Base-by-base conservation (phyloP, 2,329 filamentous ascomycete species). In the Chalaropsis ovoidea region DNA sequence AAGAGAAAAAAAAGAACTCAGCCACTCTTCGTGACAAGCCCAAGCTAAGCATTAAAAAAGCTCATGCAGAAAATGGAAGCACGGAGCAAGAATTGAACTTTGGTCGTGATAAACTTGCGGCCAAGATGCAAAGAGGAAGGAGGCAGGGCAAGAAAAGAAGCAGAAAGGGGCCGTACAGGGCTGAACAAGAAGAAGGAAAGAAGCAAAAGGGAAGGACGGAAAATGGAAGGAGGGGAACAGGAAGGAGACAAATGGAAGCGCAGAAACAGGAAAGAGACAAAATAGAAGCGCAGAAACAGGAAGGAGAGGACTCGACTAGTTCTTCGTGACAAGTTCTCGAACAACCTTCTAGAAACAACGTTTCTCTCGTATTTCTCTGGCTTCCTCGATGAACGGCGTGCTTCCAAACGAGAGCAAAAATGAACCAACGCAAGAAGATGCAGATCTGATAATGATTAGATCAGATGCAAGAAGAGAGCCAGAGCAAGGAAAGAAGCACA, bases 31-130 rank as follows among this genome's bases (percentile, higher is more conserved):
- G 10, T 2, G 5, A 17, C 54, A 17, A 35, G 17, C 24, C 17
- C 11, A 58, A 31, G n/a, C 24, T 69, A 65, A 19, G n/a, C 11
- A 11, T 24, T 24, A 54, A n/a, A 35, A n/a, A 58, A 35, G 31
- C 54, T 58, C 54, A 58, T 17, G 54, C n/a, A 17, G 13, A 35
- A 39, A 15, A 27, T 42, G 39, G 1, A 62, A 62, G 60, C 54
- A 39, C 31, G 27, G 54, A 58, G 27, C 54, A 58, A 58, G 17
- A 35, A 31, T n/a, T 58, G 54, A 39, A 39, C 24, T 22, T 22
- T 35, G 54, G 43, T 15, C 17, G n/a, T 19, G 43, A 43, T n/a
- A 45, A 17, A 17, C 35, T 15, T 11, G 43, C 43, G 43, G 15
- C 43, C 15, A 17, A 19, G 43, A 47, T 4, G 3, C 15, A 10